phyloP scores from a whole-genome alignment of 805 yeast genomes.

The Alloascoidea hylecoeti region DNA sequence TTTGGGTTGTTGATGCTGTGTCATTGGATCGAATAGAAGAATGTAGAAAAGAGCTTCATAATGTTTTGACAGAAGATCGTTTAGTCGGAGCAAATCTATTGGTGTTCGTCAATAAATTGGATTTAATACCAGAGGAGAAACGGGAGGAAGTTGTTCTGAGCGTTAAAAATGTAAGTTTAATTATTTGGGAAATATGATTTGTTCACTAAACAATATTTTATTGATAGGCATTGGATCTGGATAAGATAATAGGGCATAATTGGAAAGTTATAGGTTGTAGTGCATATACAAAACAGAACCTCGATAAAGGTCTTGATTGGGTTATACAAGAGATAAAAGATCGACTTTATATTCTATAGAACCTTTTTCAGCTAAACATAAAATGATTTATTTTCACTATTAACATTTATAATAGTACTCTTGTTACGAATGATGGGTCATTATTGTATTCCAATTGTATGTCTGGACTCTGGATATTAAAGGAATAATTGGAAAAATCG shows the following conservation, averaged over 20 bases:
- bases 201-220: constrained; percentile 2
- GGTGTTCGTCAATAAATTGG: constrained; percentile 64
- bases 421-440: too few species aligned
- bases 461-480: too few species aligned
- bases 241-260: constrained; percentile 21
- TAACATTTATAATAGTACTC: too few species aligned
- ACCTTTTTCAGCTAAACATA: too few species aligned
- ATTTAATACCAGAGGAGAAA: constrained; percentile 24
- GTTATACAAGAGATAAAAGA: constrained; percentile 23
- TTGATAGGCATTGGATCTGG: constrained; percentile 16
- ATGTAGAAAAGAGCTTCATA: constrained; percentile 48
- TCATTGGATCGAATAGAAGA: constrained; percentile 49
- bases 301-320: constrained; percentile 28
- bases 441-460: too few species aligned
- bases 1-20: constrained; percentile 77
- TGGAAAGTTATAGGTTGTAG: constrained; percentile 30
- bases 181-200: constrained; percentile 2
- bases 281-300: constrained; percentile 29
- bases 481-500: too few species aligned
- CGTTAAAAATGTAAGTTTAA: constrained; percentile 5
- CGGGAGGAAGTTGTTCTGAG: constrained; percentile 4
- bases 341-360: constrained; percentile 22
- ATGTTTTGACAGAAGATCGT: constrained; percentile 50
- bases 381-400: too few species aligned
- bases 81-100: constrained; percentile 57